These are phyloP conservation scores for Blastobotrys capitulatus DNA, from an alignment of 1,139 yeast species.

Conservation along the genomic window DNA sequence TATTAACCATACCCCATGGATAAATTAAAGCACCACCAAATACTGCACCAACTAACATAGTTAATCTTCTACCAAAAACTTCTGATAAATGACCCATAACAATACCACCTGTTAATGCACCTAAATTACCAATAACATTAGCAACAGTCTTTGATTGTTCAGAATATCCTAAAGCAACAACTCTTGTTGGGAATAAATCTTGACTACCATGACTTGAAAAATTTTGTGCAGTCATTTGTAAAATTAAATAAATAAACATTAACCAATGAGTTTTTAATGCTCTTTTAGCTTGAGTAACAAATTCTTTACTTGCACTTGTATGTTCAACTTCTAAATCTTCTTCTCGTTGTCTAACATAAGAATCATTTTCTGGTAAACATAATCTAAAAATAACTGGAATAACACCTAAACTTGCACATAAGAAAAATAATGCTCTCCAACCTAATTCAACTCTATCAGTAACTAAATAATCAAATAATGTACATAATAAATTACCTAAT, in stretches of 20 bases:
- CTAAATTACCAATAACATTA: constrained; percentile 63
- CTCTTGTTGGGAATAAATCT: constrained; percentile 63
- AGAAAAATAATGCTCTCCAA: constrained; percentile 81
- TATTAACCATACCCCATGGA: constrained; percentile 59
- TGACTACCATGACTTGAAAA: constrained; percentile 72
- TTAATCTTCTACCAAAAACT: constrained; percentile 54
- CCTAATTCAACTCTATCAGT: constrained; percentile 46
- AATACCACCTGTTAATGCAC: constrained; percentile 64
- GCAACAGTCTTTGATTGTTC: constrained; percentile 55
- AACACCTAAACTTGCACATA: constrained; percentile 65
- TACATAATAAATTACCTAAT: constrained; percentile 60
- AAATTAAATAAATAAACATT: constrained; percentile 44
- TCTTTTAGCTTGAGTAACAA: constrained; percentile 25
- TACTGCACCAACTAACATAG: constrained; percentile 54
- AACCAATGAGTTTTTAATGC: constrained; percentile 36
- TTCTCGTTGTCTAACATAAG: constrained; percentile 38
- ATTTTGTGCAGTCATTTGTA: constrained; percentile 60
- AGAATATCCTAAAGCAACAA: constrained; percentile 50
- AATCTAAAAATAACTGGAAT: constrained; percentile 52
- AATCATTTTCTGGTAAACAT: constrained; percentile 54
- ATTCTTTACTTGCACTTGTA: constrained; percentile 22
- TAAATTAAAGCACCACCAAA: constrained; percentile 63
- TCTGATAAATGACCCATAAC: constrained; percentile 56
- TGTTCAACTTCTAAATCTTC: constrained; percentile 18
- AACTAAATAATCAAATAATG: constrained; percentile 57